Conservation (phyloP, 2,329 filamentous ascomycete genomes). For the Cryphonectria nitschkei region DNA sequence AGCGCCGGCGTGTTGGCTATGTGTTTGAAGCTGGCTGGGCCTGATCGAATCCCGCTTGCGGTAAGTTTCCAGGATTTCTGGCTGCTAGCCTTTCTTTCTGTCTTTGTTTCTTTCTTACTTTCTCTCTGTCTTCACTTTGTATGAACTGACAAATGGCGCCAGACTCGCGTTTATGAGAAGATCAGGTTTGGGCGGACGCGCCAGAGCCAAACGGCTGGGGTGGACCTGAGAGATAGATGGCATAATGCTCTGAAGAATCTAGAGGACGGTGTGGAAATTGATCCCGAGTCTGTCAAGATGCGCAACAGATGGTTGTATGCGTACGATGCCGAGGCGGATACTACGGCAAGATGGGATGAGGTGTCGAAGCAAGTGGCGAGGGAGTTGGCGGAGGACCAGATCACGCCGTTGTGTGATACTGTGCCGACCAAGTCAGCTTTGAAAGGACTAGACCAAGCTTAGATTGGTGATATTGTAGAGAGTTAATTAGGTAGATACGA, state of each 20-base stretch:
- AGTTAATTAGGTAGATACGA: not conserved
- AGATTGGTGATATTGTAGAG: not conserved
- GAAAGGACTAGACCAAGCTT: not conserved
- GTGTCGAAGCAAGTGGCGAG: slow-evolving; percentile 42
- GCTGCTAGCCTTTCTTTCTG: no score
- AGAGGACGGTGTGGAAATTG: slow-evolving; percentile 46
- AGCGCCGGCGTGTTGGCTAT: slow-evolving; percentile 51
- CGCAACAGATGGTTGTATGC: slow-evolving; percentile 52
- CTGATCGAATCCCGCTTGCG: slow-evolving; percentile 44
- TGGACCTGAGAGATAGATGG: slow-evolving; percentile 48
- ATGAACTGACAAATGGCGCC: slow-evolving; percentile 2
- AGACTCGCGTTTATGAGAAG: slow-evolving; percentile 49
- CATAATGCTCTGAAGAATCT: slow-evolving; percentile 47
- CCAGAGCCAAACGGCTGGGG: slow-evolving; percentile 47
- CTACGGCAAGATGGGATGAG: slow-evolving; percentile 45
- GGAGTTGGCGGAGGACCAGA: slow-evolving; percentile 42
- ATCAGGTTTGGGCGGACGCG: slow-evolving; percentile 45
- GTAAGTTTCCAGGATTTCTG: slow-evolving; percentile 32
- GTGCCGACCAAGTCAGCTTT: not conserved
- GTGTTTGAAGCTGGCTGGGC: slow-evolving; percentile 48
- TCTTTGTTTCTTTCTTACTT: no score
- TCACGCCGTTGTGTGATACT: slow-evolving; percentile 42
- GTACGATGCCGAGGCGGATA: slow-evolving; percentile 51
- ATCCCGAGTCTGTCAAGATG: slow-evolving; percentile 51
- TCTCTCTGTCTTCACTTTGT: not conserved